These are phyloP conservation scores for Rutstroemia sydowiana DNA, from an alignment of 2,329 filamentous ascomycete species.

Conservation along the genomic window DNA sequence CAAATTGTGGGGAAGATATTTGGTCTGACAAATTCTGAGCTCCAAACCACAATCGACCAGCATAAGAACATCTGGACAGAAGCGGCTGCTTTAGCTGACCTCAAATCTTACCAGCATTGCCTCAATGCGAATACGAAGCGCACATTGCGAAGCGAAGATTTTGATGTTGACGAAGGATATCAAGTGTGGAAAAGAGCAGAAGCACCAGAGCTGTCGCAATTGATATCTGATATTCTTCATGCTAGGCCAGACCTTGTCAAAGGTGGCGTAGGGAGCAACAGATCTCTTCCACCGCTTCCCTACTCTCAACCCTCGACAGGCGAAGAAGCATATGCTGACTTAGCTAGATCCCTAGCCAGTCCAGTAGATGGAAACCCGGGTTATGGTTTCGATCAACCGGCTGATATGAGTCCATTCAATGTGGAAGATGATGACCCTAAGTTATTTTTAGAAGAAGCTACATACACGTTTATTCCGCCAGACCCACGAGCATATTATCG, in stretches of 20 bases:
- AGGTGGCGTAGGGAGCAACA: slow-evolving; percentile 39
- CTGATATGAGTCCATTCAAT: slow-evolving; percentile 28
- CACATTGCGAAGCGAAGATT: slow-evolving; percentile 76
- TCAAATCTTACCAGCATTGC: slow-evolving; percentile 89
- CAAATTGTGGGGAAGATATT: slow-evolving; percentile 83
- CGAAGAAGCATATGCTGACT: slow-evolving; percentile 42
- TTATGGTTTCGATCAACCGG: slow-evolving; percentile 35
- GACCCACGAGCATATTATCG: slow-evolving; percentile 80
- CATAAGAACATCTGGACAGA: slow-evolving; percentile 82
- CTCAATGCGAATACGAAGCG: slow-evolving; percentile 70
- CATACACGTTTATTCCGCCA: slow-evolving; percentile 83
- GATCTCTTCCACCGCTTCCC: slow-evolving; percentile 49
- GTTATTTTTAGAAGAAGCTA: slow-evolving; percentile 46
- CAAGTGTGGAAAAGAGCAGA: slow-evolving; percentile 90
- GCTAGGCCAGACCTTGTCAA: slow-evolving; percentile 81
- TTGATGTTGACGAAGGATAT: slow-evolving; percentile 83
- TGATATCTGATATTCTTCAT: slow-evolving; percentile 87
- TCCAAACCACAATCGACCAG: slow-evolving; percentile 80
- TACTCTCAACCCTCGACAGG: slow-evolving; percentile 18
- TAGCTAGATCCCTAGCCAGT: slow-evolving; percentile 39
- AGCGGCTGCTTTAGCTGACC: slow-evolving; percentile 79
- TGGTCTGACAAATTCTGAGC: slow-evolving; percentile 67
- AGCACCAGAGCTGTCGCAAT: slow-evolving; percentile 75
- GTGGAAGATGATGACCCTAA: slow-evolving; percentile 26
- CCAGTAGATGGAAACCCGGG: slow-evolving; percentile 33